Conservation (phyloP, 768 basidiomycete species). For the Lactifluus volemus region DNA sequence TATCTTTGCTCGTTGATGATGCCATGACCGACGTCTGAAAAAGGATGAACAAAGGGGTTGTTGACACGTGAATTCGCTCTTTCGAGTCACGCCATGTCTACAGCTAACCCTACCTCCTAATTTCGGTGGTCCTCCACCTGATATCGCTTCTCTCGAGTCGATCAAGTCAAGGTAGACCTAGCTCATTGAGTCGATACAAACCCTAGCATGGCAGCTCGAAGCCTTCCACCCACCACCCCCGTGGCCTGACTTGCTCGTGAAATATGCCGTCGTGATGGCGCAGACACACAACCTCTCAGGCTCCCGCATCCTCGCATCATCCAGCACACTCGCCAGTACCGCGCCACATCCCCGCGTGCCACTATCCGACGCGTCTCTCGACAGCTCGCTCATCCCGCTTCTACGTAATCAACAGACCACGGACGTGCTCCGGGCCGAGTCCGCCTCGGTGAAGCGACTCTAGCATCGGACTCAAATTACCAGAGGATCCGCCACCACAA, state of each 20-base stretch:
- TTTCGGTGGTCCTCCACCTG: slow-evolving; percentile 5
- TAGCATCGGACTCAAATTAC: slow-evolving; percentile 40
- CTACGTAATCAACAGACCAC: slow-evolving; percentile 74
- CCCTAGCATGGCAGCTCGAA: slow-evolving; percentile 56
- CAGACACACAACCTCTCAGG: slow-evolving; percentile 78
- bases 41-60: background rate
- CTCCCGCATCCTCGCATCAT: slow-evolving; percentile 47
- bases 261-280: slow-evolving; percentile 77
- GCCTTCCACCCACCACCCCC: slow-evolving; percentile 48
- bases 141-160: slow-evolving; percentile 46
- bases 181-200: slow-evolving; percentile 68
- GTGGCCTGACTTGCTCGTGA: slow-evolving; percentile 82
- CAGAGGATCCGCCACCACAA: slow-evolving; percentile 30
- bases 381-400: slow-evolving; percentile 63
- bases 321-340: slow-evolving; percentile 55
- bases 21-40: background rate
- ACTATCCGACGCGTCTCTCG: slow-evolving; percentile 59
- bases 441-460: slow-evolving; percentile 60
- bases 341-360: slow-evolving; percentile 53
- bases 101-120: slow-evolving; percentile 1
- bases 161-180: slow-evolving; percentile 68
- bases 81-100: background rate
- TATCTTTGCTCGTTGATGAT: background rate
- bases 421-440: slow-evolving; percentile 65
- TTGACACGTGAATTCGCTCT: slow-evolving; percentile 8